These are phyloP conservation scores for Clarireedia sp. DNA, from an alignment of 2,329 filamentous ascomycete species.

Conservation along the genomic window DNA sequence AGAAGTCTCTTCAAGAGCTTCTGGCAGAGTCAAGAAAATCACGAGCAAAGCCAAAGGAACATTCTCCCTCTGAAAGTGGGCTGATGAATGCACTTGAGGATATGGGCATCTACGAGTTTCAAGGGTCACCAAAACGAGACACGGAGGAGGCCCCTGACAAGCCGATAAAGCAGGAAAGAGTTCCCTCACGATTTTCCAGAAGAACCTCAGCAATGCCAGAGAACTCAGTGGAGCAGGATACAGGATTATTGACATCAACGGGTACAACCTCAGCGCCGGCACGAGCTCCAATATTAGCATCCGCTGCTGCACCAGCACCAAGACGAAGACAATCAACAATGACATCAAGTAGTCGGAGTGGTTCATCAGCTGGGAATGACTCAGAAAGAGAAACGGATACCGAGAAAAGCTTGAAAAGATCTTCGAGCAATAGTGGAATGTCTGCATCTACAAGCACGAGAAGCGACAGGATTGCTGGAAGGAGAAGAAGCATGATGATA, in stretches of 20 bases:
- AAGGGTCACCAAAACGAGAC: slow-evolving; percentile 17
- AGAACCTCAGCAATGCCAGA: slow-evolving; percentile 17
- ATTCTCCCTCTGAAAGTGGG: slow-evolving; percentile 11
- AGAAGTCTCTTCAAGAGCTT: slow-evolving; percentile 25
- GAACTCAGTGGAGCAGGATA: slow-evolving; percentile 12
- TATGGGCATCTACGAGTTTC: slow-evolving; percentile 27
- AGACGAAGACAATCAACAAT: slow-evolving; percentile 27
- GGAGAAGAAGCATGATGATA: slow-evolving; percentile 32
- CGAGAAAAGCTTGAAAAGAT: slow-evolving; percentile 18
- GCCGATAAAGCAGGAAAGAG: slow-evolving; percentile 14
- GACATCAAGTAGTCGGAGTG: slow-evolving; percentile 12
- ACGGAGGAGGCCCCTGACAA: slow-evolving; percentile 10
- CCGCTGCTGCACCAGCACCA: slow-evolving; percentile 10
- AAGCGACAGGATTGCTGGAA: slow-evolving; percentile 24
- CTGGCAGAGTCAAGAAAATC: slow-evolving; percentile 24
- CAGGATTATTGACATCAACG: slow-evolving; percentile 22
- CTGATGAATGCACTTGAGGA: slow-evolving; percentile 19
- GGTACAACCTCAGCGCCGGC: slow-evolving; percentile 17
- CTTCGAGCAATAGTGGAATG: slow-evolving; percentile 13
- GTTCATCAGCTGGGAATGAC: slow-evolving; percentile 11
- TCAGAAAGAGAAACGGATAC: slow-evolving; percentile 10
- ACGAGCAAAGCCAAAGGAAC: slow-evolving; percentile 22
- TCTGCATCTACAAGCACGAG: slow-evolving; percentile 16
- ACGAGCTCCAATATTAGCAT: slow-evolving; percentile 22
- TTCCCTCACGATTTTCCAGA: slow-evolving; percentile 18